Evolutionary conservation across 176 grass and related monocot genomes (phyloP).

Genomic region (Musa beccarii): DNA sequence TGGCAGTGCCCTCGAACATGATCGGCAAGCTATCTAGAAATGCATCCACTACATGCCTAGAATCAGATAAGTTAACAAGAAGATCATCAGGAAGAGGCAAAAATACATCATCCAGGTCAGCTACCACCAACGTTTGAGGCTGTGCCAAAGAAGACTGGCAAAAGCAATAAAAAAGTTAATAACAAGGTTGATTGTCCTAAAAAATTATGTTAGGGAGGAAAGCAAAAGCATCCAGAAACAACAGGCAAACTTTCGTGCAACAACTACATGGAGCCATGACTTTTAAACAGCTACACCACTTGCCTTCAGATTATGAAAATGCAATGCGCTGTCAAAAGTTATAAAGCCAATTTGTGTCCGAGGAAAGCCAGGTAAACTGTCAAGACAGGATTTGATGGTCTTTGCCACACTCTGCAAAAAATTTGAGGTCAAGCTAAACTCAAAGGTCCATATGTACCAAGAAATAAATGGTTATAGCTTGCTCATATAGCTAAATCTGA

Average conservation of each 20-base stretch:
- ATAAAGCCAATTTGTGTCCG: slow-evolving; percentile 90
- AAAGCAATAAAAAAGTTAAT: slow-evolving; percentile 25
- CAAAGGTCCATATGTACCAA: neutral
- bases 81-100: slow-evolving; percentile 90
- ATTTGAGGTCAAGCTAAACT: neutral
- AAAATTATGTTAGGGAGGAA: neutral
- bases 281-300: slow-evolving; percentile 14
- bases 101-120: slow-evolving; percentile 83
- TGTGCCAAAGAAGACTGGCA: slow-evolving; percentile 79
- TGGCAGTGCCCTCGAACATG: slow-evolving; percentile 81
- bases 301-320: slow-evolving; percentile 98
- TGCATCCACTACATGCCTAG: slow-evolving; percentile 64
- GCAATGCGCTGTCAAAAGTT: slow-evolving; percentile 86
- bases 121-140: slow-evolving; percentile 94
- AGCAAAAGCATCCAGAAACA: neutral
- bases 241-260: neutral
- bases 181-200: neutral
- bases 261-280: neutral
- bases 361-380: slow-evolving; percentile 66
- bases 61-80: slow-evolving; percentile 86
- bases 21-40: slow-evolving; percentile 89
- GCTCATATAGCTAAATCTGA: neutral
- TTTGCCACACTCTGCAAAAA: slow-evolving; percentile 64
- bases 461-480: neutral
- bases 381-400: slow-evolving; percentile 84